Conservation (phyloP, 2,329 filamentous ascomycete genomes). For the Juglanconis oblonga region DNA sequence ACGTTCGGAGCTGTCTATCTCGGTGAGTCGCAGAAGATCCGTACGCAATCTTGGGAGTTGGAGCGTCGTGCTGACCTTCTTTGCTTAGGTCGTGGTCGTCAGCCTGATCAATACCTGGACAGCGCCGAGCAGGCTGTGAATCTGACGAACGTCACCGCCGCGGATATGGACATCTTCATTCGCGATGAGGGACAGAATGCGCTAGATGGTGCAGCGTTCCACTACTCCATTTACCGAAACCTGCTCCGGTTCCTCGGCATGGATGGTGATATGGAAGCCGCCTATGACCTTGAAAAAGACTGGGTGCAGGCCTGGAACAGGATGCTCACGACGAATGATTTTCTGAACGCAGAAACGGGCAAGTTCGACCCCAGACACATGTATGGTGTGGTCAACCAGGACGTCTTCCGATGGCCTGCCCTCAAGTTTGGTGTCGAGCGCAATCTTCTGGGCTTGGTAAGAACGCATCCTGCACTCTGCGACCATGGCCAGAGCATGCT, state of each 20-base stretch:
- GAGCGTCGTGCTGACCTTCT: background rate
- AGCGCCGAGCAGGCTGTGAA: slow-evolving; percentile 18
- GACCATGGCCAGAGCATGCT: background rate
- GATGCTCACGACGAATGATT: slow-evolving; percentile 56
- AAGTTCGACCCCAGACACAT: slow-evolving; percentile 62
- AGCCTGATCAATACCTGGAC: slow-evolving; percentile 27
- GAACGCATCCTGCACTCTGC: background rate
- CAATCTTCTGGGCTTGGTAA: slow-evolving; percentile 45
- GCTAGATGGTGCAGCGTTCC: slow-evolving; percentile 42
- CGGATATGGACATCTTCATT: slow-evolving; percentile 38
- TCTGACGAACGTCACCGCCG: slow-evolving; percentile 16
- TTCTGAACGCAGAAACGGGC: slow-evolving; percentile 58
- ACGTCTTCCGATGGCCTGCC: slow-evolving; percentile 63
- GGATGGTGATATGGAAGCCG: slow-evolving; percentile 30
- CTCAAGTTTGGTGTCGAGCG: slow-evolving; percentile 54
- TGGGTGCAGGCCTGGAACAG: slow-evolving; percentile 52
- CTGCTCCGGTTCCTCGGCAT: slow-evolving; percentile 30
- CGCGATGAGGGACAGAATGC: slow-evolving; percentile 53
- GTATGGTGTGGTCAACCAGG: slow-evolving; percentile 63
- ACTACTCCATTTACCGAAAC: slow-evolving; percentile 31
- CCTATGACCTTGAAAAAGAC: slow-evolving; percentile 29
- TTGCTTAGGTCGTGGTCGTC: slow-evolving; percentile 44
- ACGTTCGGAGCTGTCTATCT: slow-evolving; percentile 57
- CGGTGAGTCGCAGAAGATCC: slow-evolving; percentile 29
- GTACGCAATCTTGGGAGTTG: no score